Percentiles rank a stretch among this genome's conserved stretches.
Evolutionary conservation across 2,329 filamentous ascomycete genomes (phyloP).

Genomic region (Cercospora canescens): DNA sequence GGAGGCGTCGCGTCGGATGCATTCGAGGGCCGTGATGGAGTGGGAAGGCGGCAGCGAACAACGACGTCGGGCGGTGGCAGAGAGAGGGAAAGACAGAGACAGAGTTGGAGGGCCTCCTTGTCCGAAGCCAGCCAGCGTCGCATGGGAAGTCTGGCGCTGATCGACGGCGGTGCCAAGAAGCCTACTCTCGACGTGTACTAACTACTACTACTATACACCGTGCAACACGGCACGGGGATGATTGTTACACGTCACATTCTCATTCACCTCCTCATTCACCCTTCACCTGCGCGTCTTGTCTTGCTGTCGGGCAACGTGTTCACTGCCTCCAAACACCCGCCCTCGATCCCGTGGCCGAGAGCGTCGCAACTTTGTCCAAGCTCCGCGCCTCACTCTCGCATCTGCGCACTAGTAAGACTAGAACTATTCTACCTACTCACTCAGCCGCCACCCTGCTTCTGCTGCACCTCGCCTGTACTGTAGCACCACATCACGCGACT

Average conservation of each 20-base stretch:
- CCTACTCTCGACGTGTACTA: not conserved
- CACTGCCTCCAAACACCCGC: not conserved
- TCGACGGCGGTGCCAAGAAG: slow-evolving; percentile 1
- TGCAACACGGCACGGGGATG: not conserved
- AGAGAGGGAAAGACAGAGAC: too few relatives aligned
- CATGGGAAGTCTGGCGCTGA: slow-evolving; percentile 1
- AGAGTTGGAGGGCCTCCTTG: not conserved
- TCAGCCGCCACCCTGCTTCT: not conserved
- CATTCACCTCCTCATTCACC: too few relatives aligned
- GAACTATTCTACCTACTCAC: not conserved
- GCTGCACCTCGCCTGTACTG: not conserved
- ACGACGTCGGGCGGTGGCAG: not conserved
- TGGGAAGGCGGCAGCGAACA: not conserved
- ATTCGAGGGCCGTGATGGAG: not conserved
- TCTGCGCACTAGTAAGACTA: not conserved
- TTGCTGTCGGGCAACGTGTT: not conserved
- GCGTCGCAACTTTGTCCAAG: not conserved
- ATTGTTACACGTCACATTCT: slow-evolving; percentile 3
- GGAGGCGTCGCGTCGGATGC: not conserved
- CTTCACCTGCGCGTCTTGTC: not conserved
- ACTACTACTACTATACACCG: too few relatives aligned
- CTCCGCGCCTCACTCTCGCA: slow-evolving; percentile 8
- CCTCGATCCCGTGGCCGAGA: not conserved
- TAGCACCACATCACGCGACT: slow-evolving; percentile 12
- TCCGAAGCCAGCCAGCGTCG: not conserved